Conservation (phyloP, 2,329 filamentous ascomycete species). For the Ophiocordyceps unilateralis region DNA sequence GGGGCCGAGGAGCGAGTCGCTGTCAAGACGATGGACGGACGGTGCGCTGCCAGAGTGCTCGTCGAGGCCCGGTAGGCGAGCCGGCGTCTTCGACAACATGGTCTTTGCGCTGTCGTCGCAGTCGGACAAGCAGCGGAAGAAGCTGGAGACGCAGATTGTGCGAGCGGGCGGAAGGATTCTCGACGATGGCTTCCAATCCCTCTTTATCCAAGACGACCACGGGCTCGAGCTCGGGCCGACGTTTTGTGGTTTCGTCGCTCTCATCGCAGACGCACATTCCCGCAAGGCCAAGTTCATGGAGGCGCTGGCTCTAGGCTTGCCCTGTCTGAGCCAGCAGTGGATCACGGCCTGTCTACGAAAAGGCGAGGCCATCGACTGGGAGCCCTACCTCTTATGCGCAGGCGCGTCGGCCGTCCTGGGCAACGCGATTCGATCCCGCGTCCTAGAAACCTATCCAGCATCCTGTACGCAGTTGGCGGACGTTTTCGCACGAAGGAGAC, state of each 20-base stretch:
- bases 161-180: constrained; percentile 59
- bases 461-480: constrained; percentile 34
- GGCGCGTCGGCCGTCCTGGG: constrained; percentile 64
- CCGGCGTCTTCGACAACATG: constrained; percentile 57
- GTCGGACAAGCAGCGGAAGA: constrained; percentile 19
- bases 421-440: constrained; percentile 60
- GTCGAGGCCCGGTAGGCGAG: constrained; percentile 11
- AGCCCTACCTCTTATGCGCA: constrained; percentile 67
- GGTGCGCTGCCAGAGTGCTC: constrained; percentile 8
- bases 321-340: constrained; percentile 74
- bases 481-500: constrained; percentile 41
- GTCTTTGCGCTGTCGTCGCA: constrained; percentile 70
- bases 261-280: constrained; percentile 75
- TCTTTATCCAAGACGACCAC: constrained; percentile 34
- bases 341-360: constrained; percentile 52
- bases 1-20: too few relatives aligned
- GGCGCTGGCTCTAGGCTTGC: constrained; percentile 74
- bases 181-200: constrained; percentile 58
- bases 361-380: constrained; percentile 51
- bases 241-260: constrained; percentile 67
- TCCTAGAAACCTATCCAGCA: constrained; percentile 43
- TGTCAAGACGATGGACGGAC: too few relatives aligned
- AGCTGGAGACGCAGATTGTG: constrained; percentile 43
- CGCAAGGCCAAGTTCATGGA: constrained; percentile 88
- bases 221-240: constrained; percentile 6